Percentiles rank a stretch among this genome's conserved stretches.
Conservation (phyloP, 148 eudicot genomes). For the Vaccinium corymbosum region DNA sequence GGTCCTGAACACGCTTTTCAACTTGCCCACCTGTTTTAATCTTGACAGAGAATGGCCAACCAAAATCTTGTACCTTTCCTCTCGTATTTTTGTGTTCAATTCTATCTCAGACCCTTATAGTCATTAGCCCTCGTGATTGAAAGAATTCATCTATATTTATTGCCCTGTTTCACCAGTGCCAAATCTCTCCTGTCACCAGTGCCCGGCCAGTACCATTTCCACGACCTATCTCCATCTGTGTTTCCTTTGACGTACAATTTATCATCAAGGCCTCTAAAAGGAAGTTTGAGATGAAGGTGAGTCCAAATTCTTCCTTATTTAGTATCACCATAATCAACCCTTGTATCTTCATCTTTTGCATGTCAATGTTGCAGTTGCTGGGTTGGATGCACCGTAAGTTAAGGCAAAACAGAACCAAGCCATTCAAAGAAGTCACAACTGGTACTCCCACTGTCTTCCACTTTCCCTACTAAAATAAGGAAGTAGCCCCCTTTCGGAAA, state of each 20-base stretch:
- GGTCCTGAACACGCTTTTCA: constrained; percentile 27
- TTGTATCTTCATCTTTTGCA: constrained; percentile 15
- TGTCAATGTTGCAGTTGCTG: constrained; percentile 53
- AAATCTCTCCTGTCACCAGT: not conserved
- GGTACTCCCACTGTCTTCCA: constrained; percentile 36
- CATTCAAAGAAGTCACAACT: constrained; percentile 33
- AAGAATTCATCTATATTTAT: constrained; percentile 15
- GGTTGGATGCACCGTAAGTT: constrained; percentile 68
- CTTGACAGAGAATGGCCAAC: constrained; percentile 32
- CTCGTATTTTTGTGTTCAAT: constrained; percentile 26
- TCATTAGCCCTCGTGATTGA: not conserved
- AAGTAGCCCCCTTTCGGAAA: too few relatives aligned
- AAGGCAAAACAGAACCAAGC: constrained; percentile 31
- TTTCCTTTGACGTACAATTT: constrained; percentile 15
- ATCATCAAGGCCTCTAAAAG: constrained; percentile 6
- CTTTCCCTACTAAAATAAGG: not conserved
- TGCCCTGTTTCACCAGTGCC: constrained; percentile 9
- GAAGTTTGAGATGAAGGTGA: constrained; percentile 36
- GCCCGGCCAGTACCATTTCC: constrained; percentile 9
- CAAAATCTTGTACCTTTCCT: constrained; percentile 31
- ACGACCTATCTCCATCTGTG: constrained; percentile 6
- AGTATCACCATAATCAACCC: not conserved
- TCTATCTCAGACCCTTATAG: constrained; percentile 20
- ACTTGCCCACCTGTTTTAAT: constrained; percentile 14
- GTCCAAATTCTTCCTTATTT: constrained; percentile 17